Evolutionary conservation across 306 rosid species (phyloP).

Genomic region (Citrullus colocynthis): DNA sequence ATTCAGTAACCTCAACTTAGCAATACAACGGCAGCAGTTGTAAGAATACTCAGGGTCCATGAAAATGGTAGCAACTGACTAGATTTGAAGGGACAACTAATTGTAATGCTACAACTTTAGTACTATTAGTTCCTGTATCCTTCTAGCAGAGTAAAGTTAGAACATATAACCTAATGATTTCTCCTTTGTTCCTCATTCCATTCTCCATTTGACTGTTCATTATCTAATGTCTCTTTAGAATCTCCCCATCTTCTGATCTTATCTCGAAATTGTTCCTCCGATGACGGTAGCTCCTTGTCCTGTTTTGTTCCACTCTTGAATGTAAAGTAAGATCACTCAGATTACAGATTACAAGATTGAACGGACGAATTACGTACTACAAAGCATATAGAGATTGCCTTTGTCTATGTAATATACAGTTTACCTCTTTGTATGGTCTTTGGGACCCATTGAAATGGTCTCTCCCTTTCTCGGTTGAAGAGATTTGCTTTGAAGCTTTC

Average conservation of each 20-base stretch:
- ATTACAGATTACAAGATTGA: background rate
- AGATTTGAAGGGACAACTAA: background rate
- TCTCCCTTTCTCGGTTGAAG: conserved; percentile 19
- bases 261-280: conserved; percentile 33
- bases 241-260: conserved; percentile 13
- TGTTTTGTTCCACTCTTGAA: conserved; percentile 32
- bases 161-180: conserved; percentile 13
- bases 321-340: conserved; percentile 10
- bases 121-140: background rate
- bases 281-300: conserved; percentile 35
- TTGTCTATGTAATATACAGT: background rate
- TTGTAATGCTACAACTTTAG: background rate
- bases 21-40: background rate
- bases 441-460: conserved; percentile 17
- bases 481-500: conserved; percentile 22
- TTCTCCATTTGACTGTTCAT: conserved; percentile 16
- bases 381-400: background rate
- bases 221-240: conserved; percentile 12
- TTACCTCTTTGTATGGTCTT: conserved; percentile 37
- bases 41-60: background rate
- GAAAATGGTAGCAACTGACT: background rate
- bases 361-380: background rate
- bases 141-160: background rate
- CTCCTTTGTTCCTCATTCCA: conserved; percentile 19
- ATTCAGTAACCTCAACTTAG: background rate